A percentile compares a stretch with the other conserved stretches of the same genome.
phyloP scores from a whole-genome alignment of 768 basidiomycete genomes.

The Nidula microcarpa region DNA sequence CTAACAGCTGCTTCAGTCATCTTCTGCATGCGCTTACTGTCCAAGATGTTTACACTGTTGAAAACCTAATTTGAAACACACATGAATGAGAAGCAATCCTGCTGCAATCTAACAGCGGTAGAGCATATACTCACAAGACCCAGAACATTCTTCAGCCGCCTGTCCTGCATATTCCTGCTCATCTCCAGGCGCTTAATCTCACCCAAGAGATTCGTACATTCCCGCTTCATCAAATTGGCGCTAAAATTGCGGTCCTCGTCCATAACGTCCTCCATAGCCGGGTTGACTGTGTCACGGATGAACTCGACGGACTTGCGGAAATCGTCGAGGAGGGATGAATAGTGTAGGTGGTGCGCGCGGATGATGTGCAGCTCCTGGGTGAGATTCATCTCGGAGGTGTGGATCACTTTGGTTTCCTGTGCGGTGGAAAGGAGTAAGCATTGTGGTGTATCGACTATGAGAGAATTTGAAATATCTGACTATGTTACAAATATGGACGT shows the following conservation, averaged over 20 bases:
- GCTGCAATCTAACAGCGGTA: neutral
- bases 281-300: constrained; percentile 36
- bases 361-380: constrained; percentile 51
- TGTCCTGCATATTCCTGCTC: constrained; percentile 30
- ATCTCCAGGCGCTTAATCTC: constrained; percentile 39
- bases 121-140: constrained; percentile 25
- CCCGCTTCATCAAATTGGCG: constrained; percentile 24
- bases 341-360: constrained; percentile 50
- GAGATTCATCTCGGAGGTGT: constrained; percentile 33
- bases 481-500: constrained; percentile 43
- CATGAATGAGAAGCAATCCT: neutral
- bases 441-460: neutral
- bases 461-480: constrained; percentile 23
- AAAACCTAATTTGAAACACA: constrained; percentile 29
- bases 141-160: constrained; percentile 38
- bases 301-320: constrained; percentile 45
- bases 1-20: constrained; percentile 35
- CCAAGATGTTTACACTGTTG: constrained; percentile 42
- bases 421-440: neutral
- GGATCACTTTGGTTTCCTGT: constrained; percentile 44
- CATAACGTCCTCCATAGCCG: constrained; percentile 19
- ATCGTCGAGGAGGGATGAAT: constrained; percentile 42
- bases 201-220: constrained; percentile 37
- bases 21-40: constrained; percentile 38
- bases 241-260: constrained; percentile 16